A percentile compares a stretch with the other conserved stretches of the same genome.
These are phyloP conservation scores for Phaeosphaeria sp. DNA, from an alignment of 2,329 filamentous ascomycete genomes.

Conservation along the genomic window DNA sequence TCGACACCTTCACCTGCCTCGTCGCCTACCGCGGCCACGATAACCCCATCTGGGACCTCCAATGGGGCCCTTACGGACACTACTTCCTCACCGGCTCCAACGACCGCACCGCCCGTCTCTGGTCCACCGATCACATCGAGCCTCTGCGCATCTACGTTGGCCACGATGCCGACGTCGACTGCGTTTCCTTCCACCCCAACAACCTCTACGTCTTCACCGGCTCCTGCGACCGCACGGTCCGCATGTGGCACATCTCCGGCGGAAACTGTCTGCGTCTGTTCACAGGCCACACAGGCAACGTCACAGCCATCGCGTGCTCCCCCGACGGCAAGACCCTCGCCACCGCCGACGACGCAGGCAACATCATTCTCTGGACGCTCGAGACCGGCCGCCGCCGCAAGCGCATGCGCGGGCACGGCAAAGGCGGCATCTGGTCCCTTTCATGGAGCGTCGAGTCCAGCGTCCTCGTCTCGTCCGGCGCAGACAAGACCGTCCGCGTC, in stretches of 20 bases:
- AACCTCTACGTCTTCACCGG: constrained; percentile 92
- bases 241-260: constrained; percentile 95
- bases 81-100: constrained; percentile 90
- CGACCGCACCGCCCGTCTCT: constrained; percentile 89
- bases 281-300: constrained; percentile 86
- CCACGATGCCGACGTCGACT: constrained; percentile 91
- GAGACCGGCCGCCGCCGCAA: constrained; percentile 86
- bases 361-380: constrained; percentile 94
- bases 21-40: constrained; percentile 95
- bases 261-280: constrained; percentile 90
- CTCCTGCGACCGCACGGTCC: constrained; percentile 89
- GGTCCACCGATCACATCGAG: constrained; percentile 91
- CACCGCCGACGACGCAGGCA: constrained; percentile 85
- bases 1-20: constrained; percentile 90
- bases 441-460: constrained; percentile 93
- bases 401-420: constrained; percentile 90
- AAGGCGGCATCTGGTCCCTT: constrained; percentile 91
- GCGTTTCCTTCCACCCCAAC: constrained; percentile 93
- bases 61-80: constrained; percentile 92
- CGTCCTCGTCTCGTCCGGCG: constrained; percentile 86
- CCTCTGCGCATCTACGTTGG: constrained; percentile 88
- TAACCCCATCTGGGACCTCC: constrained; percentile 84
- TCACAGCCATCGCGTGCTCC: constrained; percentile 84
- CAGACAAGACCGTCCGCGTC: constrained; percentile 89
- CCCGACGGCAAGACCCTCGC: constrained; percentile 91